Percentiles rank a stretch among this genome's conserved stretches.
These are phyloP conservation scores for Thelephora terrestris DNA, from an alignment of 1,284 basidiomycete species.

Conservation along the genomic window DNA sequence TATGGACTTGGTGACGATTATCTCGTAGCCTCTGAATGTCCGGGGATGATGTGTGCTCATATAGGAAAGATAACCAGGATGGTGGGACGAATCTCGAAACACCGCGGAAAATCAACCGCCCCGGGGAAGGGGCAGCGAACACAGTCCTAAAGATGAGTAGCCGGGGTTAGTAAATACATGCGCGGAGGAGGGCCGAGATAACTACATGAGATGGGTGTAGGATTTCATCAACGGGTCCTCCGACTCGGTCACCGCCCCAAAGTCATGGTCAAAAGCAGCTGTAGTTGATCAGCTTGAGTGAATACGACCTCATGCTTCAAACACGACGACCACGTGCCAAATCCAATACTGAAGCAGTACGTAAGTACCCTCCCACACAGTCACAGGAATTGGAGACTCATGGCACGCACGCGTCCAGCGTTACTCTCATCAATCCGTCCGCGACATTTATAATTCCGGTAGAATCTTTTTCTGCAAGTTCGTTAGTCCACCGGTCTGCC, in stretches of 20 bases:
- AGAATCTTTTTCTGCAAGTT: constrained; percentile 17
- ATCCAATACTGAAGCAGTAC: constrained; percentile 19
- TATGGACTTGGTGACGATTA: constrained; percentile 27
- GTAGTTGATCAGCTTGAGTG: constrained; percentile 7
- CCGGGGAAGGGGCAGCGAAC: constrained; percentile 14
- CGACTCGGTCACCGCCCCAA: constrained; percentile 19
- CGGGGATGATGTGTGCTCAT: constrained; percentile 25
- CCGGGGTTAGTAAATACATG: too few relatives aligned
- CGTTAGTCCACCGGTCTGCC: constrained; percentile 34
- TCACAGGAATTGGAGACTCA: neutral
- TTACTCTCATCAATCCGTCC: constrained; percentile 22
- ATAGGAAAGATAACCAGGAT: constrained; percentile 26
- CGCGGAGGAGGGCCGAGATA: constrained; percentile 2
- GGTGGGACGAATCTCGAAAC: constrained; percentile 18
- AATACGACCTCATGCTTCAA: constrained; percentile 16
- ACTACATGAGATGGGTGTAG: constrained; percentile 24
- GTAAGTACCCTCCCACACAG: constrained; percentile 28
- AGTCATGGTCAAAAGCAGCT: constrained; percentile 27
- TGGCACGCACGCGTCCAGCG: constrained; percentile 16
- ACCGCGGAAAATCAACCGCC: constrained; percentile 17
- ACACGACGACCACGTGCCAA: constrained; percentile 20
- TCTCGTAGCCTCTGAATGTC: constrained; percentile 27
- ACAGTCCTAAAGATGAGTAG: constrained; percentile 8
- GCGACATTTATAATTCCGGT: constrained; percentile 28
- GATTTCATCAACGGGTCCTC: constrained; percentile 19